Evolutionary conservation across 108 stramenopile species (phyloP).

Genomic region (Cafeteria roenbergensis): DNA sequence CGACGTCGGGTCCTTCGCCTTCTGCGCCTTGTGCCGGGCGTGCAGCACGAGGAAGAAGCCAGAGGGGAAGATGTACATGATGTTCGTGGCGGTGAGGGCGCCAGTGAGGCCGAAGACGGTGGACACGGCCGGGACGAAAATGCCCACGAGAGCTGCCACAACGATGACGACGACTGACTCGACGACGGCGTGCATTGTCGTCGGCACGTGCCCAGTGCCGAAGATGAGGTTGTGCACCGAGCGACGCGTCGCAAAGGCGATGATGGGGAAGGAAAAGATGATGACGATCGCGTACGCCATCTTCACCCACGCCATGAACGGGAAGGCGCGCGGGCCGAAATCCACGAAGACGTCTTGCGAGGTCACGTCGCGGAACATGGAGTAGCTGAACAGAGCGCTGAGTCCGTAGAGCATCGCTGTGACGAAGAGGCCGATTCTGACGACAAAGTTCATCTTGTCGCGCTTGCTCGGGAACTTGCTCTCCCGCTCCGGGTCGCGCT

Average conservation of each 20-base stretch:
- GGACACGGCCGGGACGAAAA: not conserved
- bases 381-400: not conserved
- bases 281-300: slow-evolving; percentile 3
- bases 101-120: slow-evolving; percentile 4
- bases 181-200: not conserved
- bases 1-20: no score
- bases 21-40: no score
- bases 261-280: slow-evolving; percentile 8
- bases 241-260: not conserved
- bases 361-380: not conserved
- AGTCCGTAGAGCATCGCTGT: not conserved
- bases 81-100: not conserved
- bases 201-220: not conserved
- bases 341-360: not conserved
- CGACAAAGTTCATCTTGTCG: not conserved
- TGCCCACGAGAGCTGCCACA: not conserved
- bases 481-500: not conserved
- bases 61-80: slow-evolving; percentile 1
- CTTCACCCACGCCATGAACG: slow-evolving; percentile 4
- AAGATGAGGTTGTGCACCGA: not conserved
- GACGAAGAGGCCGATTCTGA: not conserved
- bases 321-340: not conserved
- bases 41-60: not conserved
- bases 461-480: not conserved
- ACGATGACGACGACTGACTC: not conserved